phyloP scores from a whole-genome alignment of 1,284 basidiomycete genomes.

The Malassezia arunalokei region DNA sequence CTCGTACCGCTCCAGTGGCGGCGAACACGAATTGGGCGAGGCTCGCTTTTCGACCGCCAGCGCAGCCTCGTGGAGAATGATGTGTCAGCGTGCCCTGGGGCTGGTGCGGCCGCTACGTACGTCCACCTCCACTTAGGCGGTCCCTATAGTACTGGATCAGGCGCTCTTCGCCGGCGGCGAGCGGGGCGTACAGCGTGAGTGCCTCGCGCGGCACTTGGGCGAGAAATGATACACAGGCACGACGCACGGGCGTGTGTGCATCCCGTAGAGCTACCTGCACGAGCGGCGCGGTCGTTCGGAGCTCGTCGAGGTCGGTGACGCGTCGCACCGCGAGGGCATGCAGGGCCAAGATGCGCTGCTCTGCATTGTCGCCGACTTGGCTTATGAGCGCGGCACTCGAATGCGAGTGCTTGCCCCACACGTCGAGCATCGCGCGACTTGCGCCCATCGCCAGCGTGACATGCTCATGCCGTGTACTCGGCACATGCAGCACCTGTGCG shows the following conservation, averaged over 20 bases:
- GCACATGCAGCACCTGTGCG: neutral
- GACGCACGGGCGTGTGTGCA: conserved; percentile 7
- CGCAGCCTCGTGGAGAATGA: too few relatives aligned
- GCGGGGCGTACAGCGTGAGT: neutral
- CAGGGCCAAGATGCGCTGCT: neutral
- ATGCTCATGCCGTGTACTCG: neutral
- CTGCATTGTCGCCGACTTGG: neutral
- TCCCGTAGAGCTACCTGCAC: conserved; percentile 1
- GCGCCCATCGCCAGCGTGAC: conserved; percentile 7
- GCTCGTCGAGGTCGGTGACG: neutral
- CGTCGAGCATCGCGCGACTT: conserved; percentile 3
- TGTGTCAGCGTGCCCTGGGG: neutral
- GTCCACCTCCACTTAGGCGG: too few relatives aligned
- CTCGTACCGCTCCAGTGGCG: too few relatives aligned
- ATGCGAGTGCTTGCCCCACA: neutral
- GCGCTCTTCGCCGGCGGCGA: neutral
- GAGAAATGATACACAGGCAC: conserved; percentile 1
- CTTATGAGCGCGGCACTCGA: neutral
- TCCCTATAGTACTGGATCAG: neutral
- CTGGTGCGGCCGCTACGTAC: too few relatives aligned
- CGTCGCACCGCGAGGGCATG: conserved; percentile 3
- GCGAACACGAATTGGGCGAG: too few relatives aligned
- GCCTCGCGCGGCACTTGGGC: too few relatives aligned
- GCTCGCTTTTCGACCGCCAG: too few relatives aligned
- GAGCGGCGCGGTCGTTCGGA: neutral